Percentiles rank a stretch among this genome's conserved stretches.
Conservation (phyloP, 2,329 filamentous ascomycete genomes). For the Fusarium coicis region DNA sequence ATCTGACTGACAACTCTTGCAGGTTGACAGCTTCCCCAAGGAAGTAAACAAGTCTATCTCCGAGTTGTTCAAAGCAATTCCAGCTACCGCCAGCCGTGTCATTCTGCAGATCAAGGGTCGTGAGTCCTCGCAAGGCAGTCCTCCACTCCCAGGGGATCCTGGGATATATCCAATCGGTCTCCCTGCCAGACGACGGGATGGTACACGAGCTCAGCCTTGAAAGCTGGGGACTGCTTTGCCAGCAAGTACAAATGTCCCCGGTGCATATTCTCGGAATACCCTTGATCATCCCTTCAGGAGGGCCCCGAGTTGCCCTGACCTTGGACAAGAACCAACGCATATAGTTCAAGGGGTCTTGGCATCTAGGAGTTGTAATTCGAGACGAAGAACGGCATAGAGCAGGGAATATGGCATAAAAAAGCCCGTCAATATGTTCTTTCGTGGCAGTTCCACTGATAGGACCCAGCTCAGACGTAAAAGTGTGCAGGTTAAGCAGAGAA, state of each 20-base stretch:
- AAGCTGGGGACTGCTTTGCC: not conserved
- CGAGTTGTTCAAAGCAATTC: not conserved
- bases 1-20: conserved; percentile 1
- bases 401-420: not conserved
- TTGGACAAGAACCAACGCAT: not conserved
- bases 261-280: not conserved
- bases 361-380: not conserved
- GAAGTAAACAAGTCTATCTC: not conserved
- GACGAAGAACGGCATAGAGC: not conserved
- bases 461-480: not conserved
- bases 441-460: not conserved
- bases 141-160: not conserved
- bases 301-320: not conserved
- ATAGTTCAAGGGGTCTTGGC: not conserved
- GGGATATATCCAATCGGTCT: not conserved
- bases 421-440: not conserved
- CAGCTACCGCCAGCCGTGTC: not conserved
- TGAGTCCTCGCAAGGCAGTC: not conserved
- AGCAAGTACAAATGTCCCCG: not conserved
- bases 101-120: not conserved
- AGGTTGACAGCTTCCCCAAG: not conserved
- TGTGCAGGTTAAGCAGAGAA: not conserved
- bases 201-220: not conserved
- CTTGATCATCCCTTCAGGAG: not conserved
- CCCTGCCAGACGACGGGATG: not conserved